These are phyloP conservation scores for Aciculosporium take DNA, from an alignment of 2,329 filamentous ascomycete genomes.

Conservation along the genomic window DNA sequence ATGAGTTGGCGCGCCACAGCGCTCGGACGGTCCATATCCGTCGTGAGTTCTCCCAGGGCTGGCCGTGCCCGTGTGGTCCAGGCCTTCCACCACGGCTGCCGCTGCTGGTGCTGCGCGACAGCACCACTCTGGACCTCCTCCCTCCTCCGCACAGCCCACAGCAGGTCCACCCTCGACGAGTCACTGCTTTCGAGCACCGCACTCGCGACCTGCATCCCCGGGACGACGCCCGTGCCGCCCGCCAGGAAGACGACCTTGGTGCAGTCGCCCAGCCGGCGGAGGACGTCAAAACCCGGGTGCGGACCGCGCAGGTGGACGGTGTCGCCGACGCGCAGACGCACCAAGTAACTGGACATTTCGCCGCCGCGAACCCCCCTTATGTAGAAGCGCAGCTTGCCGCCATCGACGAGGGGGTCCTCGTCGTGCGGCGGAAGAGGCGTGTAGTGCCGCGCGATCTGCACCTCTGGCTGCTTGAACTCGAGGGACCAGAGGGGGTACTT, in stretches of 20 bases:
- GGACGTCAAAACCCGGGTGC: slow-evolving; percentile 48
- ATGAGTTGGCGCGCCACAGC: slow-evolving; percentile 49
- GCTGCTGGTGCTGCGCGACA: not conserved
- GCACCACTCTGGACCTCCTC: slow-evolving; percentile 29
- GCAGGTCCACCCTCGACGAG: slow-evolving; percentile 42
- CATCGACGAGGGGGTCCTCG: slow-evolving; percentile 17
- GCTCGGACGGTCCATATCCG: slow-evolving; percentile 18
- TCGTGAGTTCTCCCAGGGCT: slow-evolving; percentile 9
- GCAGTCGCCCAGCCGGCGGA: slow-evolving; percentile 16
- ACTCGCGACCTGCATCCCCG: slow-evolving; percentile 67
- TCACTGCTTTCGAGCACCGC: slow-evolving; percentile 35
- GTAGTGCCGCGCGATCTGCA: slow-evolving; percentile 85
- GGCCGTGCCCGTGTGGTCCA: slow-evolving; percentile 5
- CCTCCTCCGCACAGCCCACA: slow-evolving; percentile 65
- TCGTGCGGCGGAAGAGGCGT: slow-evolving; percentile 59
- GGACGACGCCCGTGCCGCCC: slow-evolving; percentile 83
- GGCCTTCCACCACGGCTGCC: slow-evolving; percentile 14
- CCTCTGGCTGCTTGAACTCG: slow-evolving; percentile 83
- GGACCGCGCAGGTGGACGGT: slow-evolving; percentile 68
- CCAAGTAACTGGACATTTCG: slow-evolving; percentile 75
- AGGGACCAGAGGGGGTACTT: slow-evolving; percentile 64
- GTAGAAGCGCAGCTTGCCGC: slow-evolving; percentile 50
- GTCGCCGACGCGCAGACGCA: slow-evolving; percentile 45
- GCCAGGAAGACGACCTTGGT: slow-evolving; percentile 64
- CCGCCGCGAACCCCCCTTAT: slow-evolving; percentile 67